These are phyloP conservation scores for Fraxinus angustifolia DNA, from an alignment of 305 asterid genomes.

Conservation along the genomic window DNA sequence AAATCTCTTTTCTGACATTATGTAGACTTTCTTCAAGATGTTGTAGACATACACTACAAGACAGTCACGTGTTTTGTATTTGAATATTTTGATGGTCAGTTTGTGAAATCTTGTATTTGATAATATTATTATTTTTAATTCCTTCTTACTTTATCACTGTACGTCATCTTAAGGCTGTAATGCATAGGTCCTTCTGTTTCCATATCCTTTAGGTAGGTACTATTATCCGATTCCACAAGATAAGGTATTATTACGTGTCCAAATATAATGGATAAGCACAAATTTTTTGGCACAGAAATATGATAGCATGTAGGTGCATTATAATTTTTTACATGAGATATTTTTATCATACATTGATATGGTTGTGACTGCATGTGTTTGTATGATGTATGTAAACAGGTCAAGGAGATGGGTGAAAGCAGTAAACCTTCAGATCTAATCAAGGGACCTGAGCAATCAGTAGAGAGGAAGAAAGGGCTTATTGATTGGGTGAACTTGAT, in stretches of 20 bases:
- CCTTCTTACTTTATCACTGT: neutral
- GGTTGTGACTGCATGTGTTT: conserved; percentile 17
- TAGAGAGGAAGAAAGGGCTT: conserved; percentile 67
- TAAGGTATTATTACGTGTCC: neutral
- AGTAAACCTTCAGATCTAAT: conserved; percentile 38
- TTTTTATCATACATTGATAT: conserved; percentile 15
- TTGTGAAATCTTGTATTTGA: neutral
- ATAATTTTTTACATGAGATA: neutral
- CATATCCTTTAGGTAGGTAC: neutral
- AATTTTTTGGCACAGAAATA: neutral
- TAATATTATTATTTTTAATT: neutral
- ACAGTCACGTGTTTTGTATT: neutral
- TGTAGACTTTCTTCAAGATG: neutral
- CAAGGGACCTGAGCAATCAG: conserved; percentile 59
- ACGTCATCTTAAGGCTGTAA: neutral
- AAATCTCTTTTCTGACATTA: neutral
- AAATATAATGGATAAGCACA: neutral
- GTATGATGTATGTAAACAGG: conserved; percentile 39
- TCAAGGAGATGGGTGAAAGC: conserved; percentile 71
- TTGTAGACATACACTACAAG: neutral
- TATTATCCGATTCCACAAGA: neutral
- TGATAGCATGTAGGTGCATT: neutral
- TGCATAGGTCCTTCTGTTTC: neutral
- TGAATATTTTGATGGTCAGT: neutral
- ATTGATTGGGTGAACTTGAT: conserved; percentile 74